Percentiles rank a stretch among this genome's conserved stretches.
These are phyloP conservation scores for Nakaseomyces nivariensis DNA, from an alignment of 1,139 yeast species.

Conservation along the genomic window DNA sequence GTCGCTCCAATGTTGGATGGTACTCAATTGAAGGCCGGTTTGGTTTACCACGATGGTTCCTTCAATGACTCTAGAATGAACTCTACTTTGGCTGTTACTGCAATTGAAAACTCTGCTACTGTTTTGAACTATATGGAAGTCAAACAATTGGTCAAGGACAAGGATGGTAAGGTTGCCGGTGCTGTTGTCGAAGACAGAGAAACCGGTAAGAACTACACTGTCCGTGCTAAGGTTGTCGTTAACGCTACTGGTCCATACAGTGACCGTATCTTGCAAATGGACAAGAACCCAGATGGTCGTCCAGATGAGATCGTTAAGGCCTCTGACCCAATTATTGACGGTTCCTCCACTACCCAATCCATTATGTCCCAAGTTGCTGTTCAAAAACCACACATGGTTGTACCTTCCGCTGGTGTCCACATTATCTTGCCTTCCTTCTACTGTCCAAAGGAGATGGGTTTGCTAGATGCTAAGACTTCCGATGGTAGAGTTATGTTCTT, in stretches of 20 bases:
- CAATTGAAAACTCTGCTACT: slow-evolving; percentile 81
- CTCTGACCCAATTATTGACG: slow-evolving; percentile 35
- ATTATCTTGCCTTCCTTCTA: slow-evolving; percentile 86
- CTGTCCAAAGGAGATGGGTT: slow-evolving; percentile 81
- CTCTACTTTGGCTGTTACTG: slow-evolving; percentile 75
- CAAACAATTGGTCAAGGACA: slow-evolving; percentile 58
- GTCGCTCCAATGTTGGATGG: slow-evolving; percentile 84
- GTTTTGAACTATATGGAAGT: slow-evolving; percentile 83
- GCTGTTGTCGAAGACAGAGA: slow-evolving; percentile 69
- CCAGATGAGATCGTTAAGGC: slow-evolving; percentile 28
- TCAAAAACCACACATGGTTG: slow-evolving; percentile 60
- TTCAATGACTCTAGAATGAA: slow-evolving; percentile 92
- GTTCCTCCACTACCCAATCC: slow-evolving; percentile 11
- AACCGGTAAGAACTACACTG: slow-evolving; percentile 49
- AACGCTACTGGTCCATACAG: slow-evolving; percentile 95
- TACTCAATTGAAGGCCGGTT: slow-evolving; percentile 72
- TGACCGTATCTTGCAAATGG: slow-evolving; percentile 80
- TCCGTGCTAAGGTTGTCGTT: slow-evolving; percentile 65
- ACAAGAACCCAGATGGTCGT: slow-evolving; percentile 55
- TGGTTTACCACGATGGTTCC: slow-evolving; percentile 91
- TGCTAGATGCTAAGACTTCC: slow-evolving; percentile 82
- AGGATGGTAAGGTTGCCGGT: slow-evolving; percentile 52
- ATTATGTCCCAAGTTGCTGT: slow-evolving; percentile 22
- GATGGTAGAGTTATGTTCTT: slow-evolving; percentile 97
- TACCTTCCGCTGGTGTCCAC: slow-evolving; percentile 88